A percentile compares a stretch with the other conserved stretches of the same genome.
phyloP scores from a whole-genome alignment of 352 stramenopile genomes.

The Blastocystis sp. region DNA sequence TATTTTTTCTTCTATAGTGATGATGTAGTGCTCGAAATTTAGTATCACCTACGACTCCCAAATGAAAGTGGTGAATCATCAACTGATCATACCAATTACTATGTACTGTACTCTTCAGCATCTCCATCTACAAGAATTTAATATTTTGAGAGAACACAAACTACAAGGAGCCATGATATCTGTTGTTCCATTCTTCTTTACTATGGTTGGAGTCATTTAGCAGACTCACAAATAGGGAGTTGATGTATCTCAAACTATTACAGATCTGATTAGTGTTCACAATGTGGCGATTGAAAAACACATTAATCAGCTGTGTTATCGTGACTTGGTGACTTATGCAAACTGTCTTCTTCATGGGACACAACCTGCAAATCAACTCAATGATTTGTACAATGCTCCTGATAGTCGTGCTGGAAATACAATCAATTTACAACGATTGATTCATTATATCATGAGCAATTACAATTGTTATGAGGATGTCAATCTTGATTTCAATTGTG shows the following conservation, averaged over 20 bases:
- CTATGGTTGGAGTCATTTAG: background rate
- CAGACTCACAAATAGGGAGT: background rate
- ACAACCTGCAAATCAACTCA: background rate
- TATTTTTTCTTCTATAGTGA: background rate
- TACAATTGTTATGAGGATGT: constrained; percentile 33
- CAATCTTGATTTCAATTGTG: background rate
- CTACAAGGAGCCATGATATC: background rate
- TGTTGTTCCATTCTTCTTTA: constrained; percentile 39
- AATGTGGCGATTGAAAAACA: constrained; percentile 53
- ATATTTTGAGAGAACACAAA: constrained; percentile 1
- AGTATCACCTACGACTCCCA: background rate
- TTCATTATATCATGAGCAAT: constrained; percentile 37
- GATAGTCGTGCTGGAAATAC: constrained; percentile 30
- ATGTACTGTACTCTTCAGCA: background rate
- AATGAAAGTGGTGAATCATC: background rate
- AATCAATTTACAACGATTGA: constrained; percentile 26
- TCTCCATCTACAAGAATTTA: constrained; percentile 33
- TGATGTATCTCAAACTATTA: constrained; percentile 39
- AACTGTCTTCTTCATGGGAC: background rate
- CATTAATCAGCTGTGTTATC: constrained; percentile 52
- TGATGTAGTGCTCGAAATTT: background rate
- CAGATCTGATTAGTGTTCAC: constrained; percentile 10
- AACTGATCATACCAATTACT: background rate
- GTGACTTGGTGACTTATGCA: constrained; percentile 27
- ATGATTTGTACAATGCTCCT: constrained; percentile 31